These are phyloP conservation scores for Phyllosticta capitalensis DNA, from an alignment of 2,329 filamentous ascomycete genomes.

Conservation along the genomic window DNA sequence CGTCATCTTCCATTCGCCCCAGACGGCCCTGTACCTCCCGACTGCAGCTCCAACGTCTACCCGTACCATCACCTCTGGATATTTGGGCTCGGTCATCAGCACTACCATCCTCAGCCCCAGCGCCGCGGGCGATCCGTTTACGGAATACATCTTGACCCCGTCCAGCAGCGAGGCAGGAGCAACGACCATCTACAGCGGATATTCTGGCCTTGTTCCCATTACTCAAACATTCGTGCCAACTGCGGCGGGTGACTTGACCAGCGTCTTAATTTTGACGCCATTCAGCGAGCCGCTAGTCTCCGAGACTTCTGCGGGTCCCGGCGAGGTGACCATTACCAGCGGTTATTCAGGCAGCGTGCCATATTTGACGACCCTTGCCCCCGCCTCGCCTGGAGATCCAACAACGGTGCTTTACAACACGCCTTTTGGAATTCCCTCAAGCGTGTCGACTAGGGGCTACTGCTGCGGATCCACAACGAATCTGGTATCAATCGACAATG, in stretches of 20 bases:
- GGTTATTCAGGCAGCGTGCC: too few relatives aligned
- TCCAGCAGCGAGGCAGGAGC: not conserved
- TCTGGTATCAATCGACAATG: not conserved
- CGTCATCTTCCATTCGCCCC: not conserved
- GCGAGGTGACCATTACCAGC: too few relatives aligned
- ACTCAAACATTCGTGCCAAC: not conserved
- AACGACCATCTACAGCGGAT: not conserved
- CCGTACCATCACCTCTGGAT: not conserved
- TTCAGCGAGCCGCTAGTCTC: not conserved
- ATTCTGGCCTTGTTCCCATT: not conserved
- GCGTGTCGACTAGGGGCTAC: not conserved
- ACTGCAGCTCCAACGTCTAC: not conserved
- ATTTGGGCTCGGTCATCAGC: not conserved
- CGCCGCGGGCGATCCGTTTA: not conserved
- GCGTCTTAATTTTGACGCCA: not conserved
- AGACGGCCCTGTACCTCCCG: not conserved
- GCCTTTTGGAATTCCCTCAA: not conserved
- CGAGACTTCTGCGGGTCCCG: too few relatives aligned
- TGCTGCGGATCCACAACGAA: not conserved
- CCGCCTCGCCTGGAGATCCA: too few relatives aligned
- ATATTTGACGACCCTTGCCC: too few relatives aligned
- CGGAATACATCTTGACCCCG: not conserved
- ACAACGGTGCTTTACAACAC: not conserved
- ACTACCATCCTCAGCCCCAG: not conserved
- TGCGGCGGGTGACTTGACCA: not conserved